Percentiles rank a stretch among this genome's conserved stretches.
These are phyloP conservation scores for Talaromyces stipitatus DNA, from an alignment of 495 filamentous ascomycete genomes.

Conservation along the genomic window DNA sequence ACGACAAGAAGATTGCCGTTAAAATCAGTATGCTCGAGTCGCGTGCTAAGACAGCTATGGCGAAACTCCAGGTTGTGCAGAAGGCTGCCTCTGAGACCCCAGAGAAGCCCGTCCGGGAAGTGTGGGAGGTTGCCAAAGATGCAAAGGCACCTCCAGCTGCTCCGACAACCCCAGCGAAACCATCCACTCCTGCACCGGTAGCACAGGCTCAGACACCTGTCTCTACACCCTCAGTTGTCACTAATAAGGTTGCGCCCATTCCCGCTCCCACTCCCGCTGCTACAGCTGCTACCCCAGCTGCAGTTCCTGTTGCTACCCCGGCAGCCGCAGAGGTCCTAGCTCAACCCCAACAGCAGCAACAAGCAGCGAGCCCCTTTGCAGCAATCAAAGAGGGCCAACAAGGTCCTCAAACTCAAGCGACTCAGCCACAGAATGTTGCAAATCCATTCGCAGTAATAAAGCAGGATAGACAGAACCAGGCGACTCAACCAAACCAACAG, in stretches of 20 bases:
- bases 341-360: constrained; percentile 13
- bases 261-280: constrained; percentile 12
- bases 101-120: constrained; percentile 68
- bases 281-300: too few relatives aligned
- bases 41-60: constrained; percentile 51
- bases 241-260: constrained; percentile 4
- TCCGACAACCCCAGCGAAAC: constrained; percentile 21
- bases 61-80: constrained; percentile 70
- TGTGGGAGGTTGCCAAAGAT: constrained; percentile 72
- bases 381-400: constrained; percentile 8
- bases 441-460: constrained; percentile 6
- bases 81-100: constrained; percentile 79
- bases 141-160: constrained; percentile 47
- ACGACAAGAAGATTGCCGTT: constrained; percentile 55
- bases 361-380: constrained; percentile 24
- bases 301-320: constrained; percentile 13
- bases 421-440: constrained; percentile 5
- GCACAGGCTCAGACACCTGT: constrained; percentile 21
- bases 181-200: constrained; percentile 22
- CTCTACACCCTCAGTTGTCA: constrained; percentile 18
- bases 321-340: constrained; percentile 9
- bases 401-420: constrained; percentile 5
- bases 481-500: constrained; percentile 4
- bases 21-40: constrained; percentile 78
- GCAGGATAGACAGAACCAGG: neutral